A percentile compares a stretch with the other conserved stretches of the same genome.
These are phyloP conservation scores for Cucumis hystrix DNA, from an alignment of 306 rosid genomes.

Conservation along the genomic window DNA sequence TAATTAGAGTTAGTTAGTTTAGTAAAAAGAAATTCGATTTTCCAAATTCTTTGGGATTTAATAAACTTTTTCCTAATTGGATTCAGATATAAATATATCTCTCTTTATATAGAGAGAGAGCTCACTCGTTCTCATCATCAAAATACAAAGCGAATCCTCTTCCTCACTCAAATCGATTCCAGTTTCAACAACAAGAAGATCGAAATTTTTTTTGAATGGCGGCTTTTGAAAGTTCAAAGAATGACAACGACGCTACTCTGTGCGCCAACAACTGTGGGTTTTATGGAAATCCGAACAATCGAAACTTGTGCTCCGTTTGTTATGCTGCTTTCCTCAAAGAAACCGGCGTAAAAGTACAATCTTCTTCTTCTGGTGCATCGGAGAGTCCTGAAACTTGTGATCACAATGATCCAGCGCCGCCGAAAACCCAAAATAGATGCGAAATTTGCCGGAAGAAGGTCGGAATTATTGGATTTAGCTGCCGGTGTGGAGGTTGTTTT, in stretches of 20 bases:
- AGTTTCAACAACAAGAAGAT: not conserved
- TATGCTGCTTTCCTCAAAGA: not conserved
- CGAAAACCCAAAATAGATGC: too few species aligned
- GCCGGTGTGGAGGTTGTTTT: too few species aligned
- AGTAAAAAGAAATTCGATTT: not conserved
- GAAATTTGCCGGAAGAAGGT: too few species aligned
- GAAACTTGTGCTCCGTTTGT: constrained; percentile 21
- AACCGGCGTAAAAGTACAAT: not conserved
- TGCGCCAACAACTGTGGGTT: constrained; percentile 39
- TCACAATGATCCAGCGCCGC: too few species aligned
- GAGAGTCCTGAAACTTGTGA: too few species aligned
- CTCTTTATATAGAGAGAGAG: too few species aligned
- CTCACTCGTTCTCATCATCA: not conserved
- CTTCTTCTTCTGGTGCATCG: too few species aligned
- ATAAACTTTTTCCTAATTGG: not conserved
- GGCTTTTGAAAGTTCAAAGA: not conserved
- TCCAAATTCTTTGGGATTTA: not conserved
- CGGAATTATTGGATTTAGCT: too few species aligned
- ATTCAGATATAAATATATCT: not conserved
- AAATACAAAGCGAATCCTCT: not conserved
- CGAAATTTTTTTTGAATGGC: not conserved
- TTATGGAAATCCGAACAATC: constrained; percentile 11
- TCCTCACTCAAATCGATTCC: not conserved
- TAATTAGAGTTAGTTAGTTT: too few species aligned
- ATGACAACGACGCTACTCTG: not conserved